Base-by-base conservation (phyloP, 2,329 filamentous ascomycete genomes). In the Periconia digitata region DNA sequence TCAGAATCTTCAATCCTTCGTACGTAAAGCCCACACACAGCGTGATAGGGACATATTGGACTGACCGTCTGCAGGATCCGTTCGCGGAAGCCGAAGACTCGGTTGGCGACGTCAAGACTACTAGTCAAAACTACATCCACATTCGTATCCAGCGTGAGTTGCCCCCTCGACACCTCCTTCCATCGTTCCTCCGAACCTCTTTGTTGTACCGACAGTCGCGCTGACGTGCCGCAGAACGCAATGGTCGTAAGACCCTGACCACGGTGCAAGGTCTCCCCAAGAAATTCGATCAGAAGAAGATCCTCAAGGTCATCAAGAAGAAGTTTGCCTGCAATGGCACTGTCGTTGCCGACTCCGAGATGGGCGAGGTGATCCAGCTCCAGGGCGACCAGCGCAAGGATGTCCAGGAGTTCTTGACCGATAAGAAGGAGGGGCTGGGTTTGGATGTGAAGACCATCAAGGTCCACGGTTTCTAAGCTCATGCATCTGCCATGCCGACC, bases 51-150 rank as follows among this genome's bases (percentile, higher is more conserved):
- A 15, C 27, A 36, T 17, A 8, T 36, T n/a, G n/a, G n/a, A 36
- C 34, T 36, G 15, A 36, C 15, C 34, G 18, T n/a, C 34, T 17
- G 7, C 18, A 8, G 7, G 94, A 99, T 87, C 94, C 94, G 88
- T 99, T 99, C 90, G 94, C 94, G 87, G 94, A 97, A 90, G 94
- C 92, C 85, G 94, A 96, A 90, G 92, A 96, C 87, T 92, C 95
- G 78, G 91, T 88, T 77, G 92, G 91, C 83, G 89, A 95, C 80
- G 87, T 85, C 75, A 94, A 94, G 80, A 56, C 53, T 35, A 89
- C 94, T 83, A 86, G 89, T 75, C 90, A 95, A 80, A 95, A 95
- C 79, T 96, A 96, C 77, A 96, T 97, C 76, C 94, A 97, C 81
- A 97, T 99, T 78, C 92, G 94, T 79, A 97, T 97, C 75, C 94